Evolutionary conservation across 345 rosid genomes (phyloP), one percentile per base, ranked within the genome.

Genomic region (Ceriops tagal): DNA sequence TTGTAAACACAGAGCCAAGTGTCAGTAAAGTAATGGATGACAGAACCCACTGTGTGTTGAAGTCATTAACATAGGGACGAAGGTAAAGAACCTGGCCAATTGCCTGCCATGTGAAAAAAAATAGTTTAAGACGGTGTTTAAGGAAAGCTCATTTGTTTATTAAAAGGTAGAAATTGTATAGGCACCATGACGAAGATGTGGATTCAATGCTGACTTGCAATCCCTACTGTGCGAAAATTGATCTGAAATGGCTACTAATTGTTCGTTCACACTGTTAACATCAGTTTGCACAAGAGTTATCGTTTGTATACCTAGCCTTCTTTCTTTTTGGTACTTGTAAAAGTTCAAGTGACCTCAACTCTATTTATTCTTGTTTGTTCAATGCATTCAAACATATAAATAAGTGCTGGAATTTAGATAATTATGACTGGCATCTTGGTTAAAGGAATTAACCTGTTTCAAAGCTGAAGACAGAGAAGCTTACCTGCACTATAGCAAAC

Each of bases 11-110:
- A 30, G 99, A 88, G 24, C 99, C 97, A 56, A 95, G 93, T 5
- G 96, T 87, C 82, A 95, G 71, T 26, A 95, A 70, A 32, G 87
- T 80, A 64, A 95, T 89, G 21, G 99, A 88, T 8, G 97, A 79
- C 69, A 95, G 53, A 82, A 83, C 97, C 99, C 99, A 95, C 73
- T 95, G 73, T 0, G 86, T 75, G 75, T 88, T 85, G 74, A 95
- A 95, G 83, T 95, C 97, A 71, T 88, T 83, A 15, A 86, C 99
- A 30, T 88, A 95, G 37, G 99, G 96, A 74, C 96, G 93, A 51
- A 95, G 93, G 78, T 75, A 92, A 75, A 95, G 75, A 58, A 88
- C 96, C 82, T 95, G 99, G 51, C 97, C 99, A 39, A 95, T 87
- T 8, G 99, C 96, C 83, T 92, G 92, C 56, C 73, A 80, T 57